Evolutionary conservation across 805 yeast species (phyloP).

Genomic region (Zygoascus biomembranicola): DNA sequence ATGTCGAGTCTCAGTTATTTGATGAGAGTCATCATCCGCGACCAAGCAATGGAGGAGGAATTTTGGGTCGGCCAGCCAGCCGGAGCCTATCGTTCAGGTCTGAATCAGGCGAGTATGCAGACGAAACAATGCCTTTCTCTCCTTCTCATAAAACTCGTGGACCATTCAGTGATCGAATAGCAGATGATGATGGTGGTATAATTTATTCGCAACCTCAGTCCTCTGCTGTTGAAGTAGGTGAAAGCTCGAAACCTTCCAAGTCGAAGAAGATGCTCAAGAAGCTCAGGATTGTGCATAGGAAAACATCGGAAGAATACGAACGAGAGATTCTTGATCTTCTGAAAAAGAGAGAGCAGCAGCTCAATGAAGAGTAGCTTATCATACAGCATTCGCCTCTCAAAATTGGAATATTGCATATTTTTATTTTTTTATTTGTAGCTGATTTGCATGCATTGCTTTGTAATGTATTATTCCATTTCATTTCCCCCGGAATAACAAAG

Average conservation of each 20-base stretch:
- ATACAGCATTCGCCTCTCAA: neutral
- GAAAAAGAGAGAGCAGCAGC: slow-evolving; percentile 29
- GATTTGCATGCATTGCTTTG: neutral
- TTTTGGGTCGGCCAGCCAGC: neutral
- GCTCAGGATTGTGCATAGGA: slow-evolving; percentile 21
- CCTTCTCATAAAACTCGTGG: neutral
- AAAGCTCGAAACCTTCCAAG: neutral
- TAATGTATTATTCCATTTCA: neutral
- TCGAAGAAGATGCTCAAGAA: slow-evolving; percentile 18
- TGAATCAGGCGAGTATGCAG: neutral
- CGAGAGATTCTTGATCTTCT: slow-evolving; percentile 30
- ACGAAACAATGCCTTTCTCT: neutral
- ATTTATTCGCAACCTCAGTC: neutral
- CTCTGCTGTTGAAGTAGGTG: neutral
- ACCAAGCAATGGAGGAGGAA: neutral
- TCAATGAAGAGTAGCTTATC: slow-evolving; percentile 6
- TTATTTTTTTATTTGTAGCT: neutral
- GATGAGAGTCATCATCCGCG: slow-evolving; percentile 2
- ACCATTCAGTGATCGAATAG: neutral
- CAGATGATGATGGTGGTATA: too few relatives aligned
- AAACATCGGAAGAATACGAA: slow-evolving; percentile 26
- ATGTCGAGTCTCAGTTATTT: slow-evolving; percentile 2
- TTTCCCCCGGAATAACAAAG: neutral
- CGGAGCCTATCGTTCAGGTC: neutral
- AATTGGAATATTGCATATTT: neutral